These are phyloP conservation scores for Cephaloascus albidus DNA, from an alignment of 805 yeast species.

Conservation along the genomic window DNA sequence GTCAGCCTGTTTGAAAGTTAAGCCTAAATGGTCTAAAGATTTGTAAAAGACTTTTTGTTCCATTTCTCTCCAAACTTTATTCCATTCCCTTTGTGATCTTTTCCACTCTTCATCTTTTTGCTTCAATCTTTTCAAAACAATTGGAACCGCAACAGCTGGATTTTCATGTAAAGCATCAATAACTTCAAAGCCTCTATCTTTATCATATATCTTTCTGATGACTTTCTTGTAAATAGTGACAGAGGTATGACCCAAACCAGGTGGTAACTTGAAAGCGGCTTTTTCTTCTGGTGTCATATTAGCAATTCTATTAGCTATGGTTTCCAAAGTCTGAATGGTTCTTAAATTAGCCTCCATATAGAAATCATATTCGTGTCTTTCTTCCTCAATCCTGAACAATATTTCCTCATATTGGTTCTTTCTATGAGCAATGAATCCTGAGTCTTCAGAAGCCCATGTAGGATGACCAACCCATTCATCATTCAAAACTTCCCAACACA, in stretches of 20 bases:
- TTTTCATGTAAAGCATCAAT: constrained; percentile 92
- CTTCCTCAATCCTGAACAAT: constrained; percentile 90
- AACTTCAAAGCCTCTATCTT: constrained; percentile 92
- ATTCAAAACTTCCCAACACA: constrained; percentile 98
- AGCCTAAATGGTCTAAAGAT: constrained; percentile 89
- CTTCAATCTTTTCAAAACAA: constrained; percentile 83
- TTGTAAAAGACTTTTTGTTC: constrained; percentile 93
- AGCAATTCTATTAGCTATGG: constrained; percentile 88
- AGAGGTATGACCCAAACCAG: constrained; percentile 89
- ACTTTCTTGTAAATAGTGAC: constrained; percentile 89
- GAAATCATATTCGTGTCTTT: constrained; percentile 93
- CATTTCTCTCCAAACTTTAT: constrained; percentile 97
- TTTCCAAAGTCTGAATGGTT: constrained; percentile 91
- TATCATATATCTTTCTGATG: constrained; percentile 84
- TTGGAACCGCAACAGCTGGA: constrained; percentile 92
- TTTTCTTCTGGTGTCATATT: constrained; percentile 90
- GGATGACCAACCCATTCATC: constrained; percentile 99
- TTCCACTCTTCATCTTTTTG: constrained; percentile 99
- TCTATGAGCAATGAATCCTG: constrained; percentile 98
- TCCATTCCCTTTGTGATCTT: constrained; percentile 97
- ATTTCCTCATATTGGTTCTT: constrained; percentile 98
- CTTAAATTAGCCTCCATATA: constrained; percentile 92
- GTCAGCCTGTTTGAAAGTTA: constrained; percentile 95
- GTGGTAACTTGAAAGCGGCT: constrained; percentile 76
- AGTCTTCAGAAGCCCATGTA: constrained; percentile 99